A percentile compares a stretch with the other conserved stretches of the same genome.
Evolutionary conservation across 2,329 filamentous ascomycete species (phyloP).

Genomic region (Fusarium albosuccineum): DNA sequence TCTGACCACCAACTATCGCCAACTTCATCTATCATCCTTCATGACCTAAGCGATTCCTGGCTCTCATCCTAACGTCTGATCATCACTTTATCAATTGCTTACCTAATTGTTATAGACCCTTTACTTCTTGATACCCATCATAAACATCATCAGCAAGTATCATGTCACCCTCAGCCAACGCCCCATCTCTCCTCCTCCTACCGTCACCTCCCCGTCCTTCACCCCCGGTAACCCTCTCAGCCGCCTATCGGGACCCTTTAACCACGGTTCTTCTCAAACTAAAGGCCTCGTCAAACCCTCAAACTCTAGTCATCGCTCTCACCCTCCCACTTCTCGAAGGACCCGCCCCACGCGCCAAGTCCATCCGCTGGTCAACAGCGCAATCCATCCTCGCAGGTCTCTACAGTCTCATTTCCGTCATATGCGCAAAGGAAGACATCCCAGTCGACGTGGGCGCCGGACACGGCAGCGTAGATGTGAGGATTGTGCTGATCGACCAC

Average conservation of each 20-base stretch:
- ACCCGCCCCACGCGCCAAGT: constrained; percentile 55
- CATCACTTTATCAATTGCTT: not conserved
- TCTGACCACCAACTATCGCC: not conserved
- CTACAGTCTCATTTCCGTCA: constrained; percentile 81
- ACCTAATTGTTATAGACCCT: not conserved
- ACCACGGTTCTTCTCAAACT: constrained; percentile 66
- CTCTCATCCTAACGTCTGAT: not conserved
- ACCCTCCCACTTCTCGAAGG: constrained; percentile 72
- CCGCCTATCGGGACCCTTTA: constrained; percentile 72
- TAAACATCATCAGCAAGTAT: not conserved
- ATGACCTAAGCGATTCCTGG: not conserved
- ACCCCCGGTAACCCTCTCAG: constrained; percentile 63
- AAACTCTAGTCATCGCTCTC: constrained; percentile 68
- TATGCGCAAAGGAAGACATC: constrained; percentile 73
- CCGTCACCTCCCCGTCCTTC: constrained; percentile 72
- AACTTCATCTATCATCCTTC: not conserved
- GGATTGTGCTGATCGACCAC: constrained; percentile 80
- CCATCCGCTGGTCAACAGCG: constrained; percentile 72
- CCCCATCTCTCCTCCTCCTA: constrained; percentile 67
- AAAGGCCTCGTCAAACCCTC: constrained; percentile 46
- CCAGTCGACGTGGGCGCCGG: constrained; percentile 68
- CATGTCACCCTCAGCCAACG: not conserved
- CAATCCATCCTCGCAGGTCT: constrained; percentile 81
- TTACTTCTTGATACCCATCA: not conserved
- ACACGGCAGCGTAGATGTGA: constrained; percentile 79